Evolutionary conservation across 805 yeast genomes (phyloP), one percentile per base, ranked within the genome.

Genomic region (Kurtzmaniella cleridarum): DNA sequence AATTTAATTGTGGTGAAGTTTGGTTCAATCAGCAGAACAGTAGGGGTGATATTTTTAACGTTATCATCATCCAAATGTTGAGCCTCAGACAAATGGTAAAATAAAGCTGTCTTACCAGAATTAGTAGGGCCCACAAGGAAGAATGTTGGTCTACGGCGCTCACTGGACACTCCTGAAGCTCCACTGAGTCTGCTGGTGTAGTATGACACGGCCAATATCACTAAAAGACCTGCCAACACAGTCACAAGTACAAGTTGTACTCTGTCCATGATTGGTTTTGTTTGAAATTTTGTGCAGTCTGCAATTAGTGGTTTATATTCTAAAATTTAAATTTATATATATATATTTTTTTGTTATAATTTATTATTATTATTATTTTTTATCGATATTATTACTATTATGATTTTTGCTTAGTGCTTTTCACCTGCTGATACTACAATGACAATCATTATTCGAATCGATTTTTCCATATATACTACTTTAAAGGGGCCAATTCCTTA

Each of bases 31-130:
- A 71, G 66, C 8, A 69, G 62, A 2, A 68, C 56, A 1, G 74
- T 66, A 14, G 54, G 42, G 3, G 41, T 41, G n/a, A 46, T 30
- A 7, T 29, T 36, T 4, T 11, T 7, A 7, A 12, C 14, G 14
- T 23, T 33, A 14, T 7, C 6, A 7, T 35, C 32, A 8, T 41
- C 45, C 2, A 32, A 33, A 18, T 40, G 34, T 3, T 39, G 42
- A n/a, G 40, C 44, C n/a, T 40, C 48, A 12, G 45, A 38, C 16
- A 40, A 48, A 3, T 35, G 23, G 50, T 58, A 55, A 61, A 57
- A 82, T 26, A 84, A 62, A 2, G 76, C 48, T 5, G 93, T 83
- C 55, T 85, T 85, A 3, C 93, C 93, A 28, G 78, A 61, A 28
- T 70, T 69, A 12, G 78, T 70, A 26, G 82, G 78, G 0, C 95